A percentile compares a stretch with the other conserved stretches of the same genome.
phyloP scores from a whole-genome alignment of 2,329 filamentous ascomycete species.

The Colletotrichum sp. region DNA sequence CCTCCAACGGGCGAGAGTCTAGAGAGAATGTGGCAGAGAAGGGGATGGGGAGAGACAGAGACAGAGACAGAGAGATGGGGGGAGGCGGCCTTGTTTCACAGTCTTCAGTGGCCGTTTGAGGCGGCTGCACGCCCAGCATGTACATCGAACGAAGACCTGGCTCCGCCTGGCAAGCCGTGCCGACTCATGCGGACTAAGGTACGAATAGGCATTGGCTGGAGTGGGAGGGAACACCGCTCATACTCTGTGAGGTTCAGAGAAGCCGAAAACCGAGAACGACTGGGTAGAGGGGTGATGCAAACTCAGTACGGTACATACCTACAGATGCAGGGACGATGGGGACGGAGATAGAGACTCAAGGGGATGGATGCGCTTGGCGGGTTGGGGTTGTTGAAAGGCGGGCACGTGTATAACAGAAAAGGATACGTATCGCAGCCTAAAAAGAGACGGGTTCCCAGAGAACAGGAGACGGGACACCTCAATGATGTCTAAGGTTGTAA shows the following conservation, averaged over 20 bases:
- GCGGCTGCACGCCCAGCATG: conserved; percentile 16
- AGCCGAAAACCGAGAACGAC: conserved; percentile 8
- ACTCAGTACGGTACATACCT: not conserved
- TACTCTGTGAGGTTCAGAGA: not conserved
- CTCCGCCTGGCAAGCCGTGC: not conserved
- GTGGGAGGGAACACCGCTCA: not conserved
- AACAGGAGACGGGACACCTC: not conserved
- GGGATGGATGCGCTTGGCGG: not conserved
- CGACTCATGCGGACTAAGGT: not conserved
- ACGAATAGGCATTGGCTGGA: not conserved
- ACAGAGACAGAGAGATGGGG: not conserved
- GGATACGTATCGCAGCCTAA: not conserved
- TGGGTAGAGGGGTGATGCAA: not conserved
- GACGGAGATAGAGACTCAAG: not conserved
- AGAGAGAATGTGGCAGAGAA: not conserved
- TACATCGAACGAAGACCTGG: not conserved
- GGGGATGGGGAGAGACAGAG: not conserved
- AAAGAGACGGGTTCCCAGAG: not conserved
- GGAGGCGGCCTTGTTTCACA: conserved; percentile 11
- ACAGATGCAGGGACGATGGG: not conserved
- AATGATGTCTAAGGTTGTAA: not conserved
- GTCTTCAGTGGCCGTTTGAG: conserved; percentile 17
- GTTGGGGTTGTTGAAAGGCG: not conserved
- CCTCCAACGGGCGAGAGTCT: not conserved
- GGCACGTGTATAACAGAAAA: not conserved